These are phyloP conservation scores for Carex scoparia DNA, from an alignment of 176 grass and related monocot genomes.

Conservation along the genomic window DNA sequence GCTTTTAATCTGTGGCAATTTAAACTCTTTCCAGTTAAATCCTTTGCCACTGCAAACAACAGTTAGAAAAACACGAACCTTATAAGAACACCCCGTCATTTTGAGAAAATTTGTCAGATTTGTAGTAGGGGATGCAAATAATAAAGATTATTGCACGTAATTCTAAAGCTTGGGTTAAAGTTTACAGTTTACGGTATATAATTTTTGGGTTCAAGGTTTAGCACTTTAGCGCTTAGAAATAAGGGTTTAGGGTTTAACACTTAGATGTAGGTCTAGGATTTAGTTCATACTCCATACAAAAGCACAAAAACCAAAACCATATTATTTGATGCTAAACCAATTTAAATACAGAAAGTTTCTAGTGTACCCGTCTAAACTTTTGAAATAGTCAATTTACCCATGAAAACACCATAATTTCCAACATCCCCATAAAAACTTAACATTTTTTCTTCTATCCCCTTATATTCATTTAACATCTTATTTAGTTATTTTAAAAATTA, in stretches of 20 bases:
- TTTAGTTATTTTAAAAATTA: too few species aligned
- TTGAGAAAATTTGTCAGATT: not conserved
- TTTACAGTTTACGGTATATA: too few species aligned
- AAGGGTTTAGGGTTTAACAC: not conserved
- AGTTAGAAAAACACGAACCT: not conserved
- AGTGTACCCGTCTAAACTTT: too few species aligned
- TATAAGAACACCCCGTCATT: not conserved
- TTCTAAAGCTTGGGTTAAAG: too few species aligned
- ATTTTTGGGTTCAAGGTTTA: not conserved
- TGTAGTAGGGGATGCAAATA: not conserved
- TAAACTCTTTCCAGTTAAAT: conserved; percentile 77
- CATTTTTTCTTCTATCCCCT: too few species aligned
- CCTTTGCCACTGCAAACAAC: conserved; percentile 68
- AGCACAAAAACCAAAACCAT: not conserved
- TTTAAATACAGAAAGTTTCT: not conserved
- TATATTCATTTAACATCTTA: too few species aligned
- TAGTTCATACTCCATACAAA: not conserved
- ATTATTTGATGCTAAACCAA: not conserved
- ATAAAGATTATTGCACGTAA: not conserved
- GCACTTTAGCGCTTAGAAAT: too few species aligned
- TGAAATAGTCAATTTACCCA: too few species aligned
- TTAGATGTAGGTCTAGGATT: not conserved
- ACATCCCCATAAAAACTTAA: too few species aligned
- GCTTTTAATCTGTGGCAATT: conserved; percentile 47
- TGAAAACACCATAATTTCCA: too few species aligned